Conservation (phyloP, 2,329 filamentous ascomycete genomes). For the Fusarium zealandicum region DNA sequence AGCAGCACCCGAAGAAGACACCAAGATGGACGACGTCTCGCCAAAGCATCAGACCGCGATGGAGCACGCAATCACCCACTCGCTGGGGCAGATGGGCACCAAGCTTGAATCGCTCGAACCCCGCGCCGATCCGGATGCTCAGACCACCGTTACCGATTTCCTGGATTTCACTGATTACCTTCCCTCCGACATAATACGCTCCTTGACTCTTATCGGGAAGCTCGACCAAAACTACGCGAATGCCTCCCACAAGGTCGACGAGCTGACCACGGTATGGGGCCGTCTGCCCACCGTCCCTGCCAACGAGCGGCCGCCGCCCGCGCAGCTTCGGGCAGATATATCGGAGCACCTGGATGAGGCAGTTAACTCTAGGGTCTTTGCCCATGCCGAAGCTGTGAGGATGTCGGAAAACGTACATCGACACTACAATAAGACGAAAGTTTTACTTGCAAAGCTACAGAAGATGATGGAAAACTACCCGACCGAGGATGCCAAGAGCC, state of each 20-base stretch:
- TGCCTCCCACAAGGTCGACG: conserved; percentile 61
- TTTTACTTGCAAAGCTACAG: conserved; percentile 65
- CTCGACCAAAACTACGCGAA: conserved; percentile 67
- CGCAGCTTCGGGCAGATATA: conserved; percentile 64
- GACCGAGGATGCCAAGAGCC: conserved; percentile 60
- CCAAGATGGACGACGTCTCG: conserved; percentile 40
- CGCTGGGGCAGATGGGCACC: conserved; percentile 46
- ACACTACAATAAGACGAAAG: conserved; percentile 67
- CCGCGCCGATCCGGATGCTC: conserved; percentile 70
- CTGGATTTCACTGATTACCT: conserved; percentile 75
- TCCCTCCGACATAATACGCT: conserved; percentile 70
- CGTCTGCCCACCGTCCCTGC: conserved; percentile 58
- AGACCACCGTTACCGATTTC: conserved; percentile 74
- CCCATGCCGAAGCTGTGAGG: conserved; percentile 67
- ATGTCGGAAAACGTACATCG: conserved; percentile 70
- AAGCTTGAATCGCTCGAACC: conserved; percentile 51
- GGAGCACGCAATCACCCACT: conserved; percentile 34
- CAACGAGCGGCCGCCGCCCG: conserved; percentile 57
- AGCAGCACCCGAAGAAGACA: conserved; percentile 27
- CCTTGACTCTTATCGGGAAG: conserved; percentile 69
- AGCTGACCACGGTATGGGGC: conserved; percentile 65
- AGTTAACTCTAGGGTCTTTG: conserved; percentile 63
- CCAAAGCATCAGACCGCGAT: conserved; percentile 42
- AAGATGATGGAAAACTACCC: conserved; percentile 68
- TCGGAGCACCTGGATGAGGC: conserved; percentile 64